These are phyloP conservation scores for Auricularia heimuer DNA, from an alignment of 768 basidiomycete genomes.

Conservation along the genomic window DNA sequence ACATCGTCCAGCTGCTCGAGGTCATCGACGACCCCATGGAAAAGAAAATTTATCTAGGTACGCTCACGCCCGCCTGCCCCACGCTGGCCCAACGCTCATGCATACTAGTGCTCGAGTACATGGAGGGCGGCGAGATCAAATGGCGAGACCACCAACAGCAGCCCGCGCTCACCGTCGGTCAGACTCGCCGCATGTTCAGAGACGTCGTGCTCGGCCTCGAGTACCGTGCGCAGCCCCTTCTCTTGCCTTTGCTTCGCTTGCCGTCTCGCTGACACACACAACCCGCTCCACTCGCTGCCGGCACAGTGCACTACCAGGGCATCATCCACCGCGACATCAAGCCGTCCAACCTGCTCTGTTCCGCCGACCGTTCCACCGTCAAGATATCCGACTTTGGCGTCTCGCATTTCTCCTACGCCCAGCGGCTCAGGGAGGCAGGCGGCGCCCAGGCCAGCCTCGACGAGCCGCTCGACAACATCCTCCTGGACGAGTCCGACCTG, in stretches of 20 bases:
- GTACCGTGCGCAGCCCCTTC: slow-evolving; percentile 57
- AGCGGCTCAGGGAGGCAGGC: slow-evolving; percentile 60
- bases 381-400: slow-evolving; percentile 99
- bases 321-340: slow-evolving; percentile 99
- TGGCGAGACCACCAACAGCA: slow-evolving; percentile 60
- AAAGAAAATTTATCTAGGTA: slow-evolving; percentile 90
- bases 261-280: slow-evolving; percentile 9
- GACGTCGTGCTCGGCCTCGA: slow-evolving; percentile 92
- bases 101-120: slow-evolving; percentile 82
- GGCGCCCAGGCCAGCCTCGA: slow-evolving; percentile 29
- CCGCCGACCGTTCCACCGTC: slow-evolving; percentile 73
- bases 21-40: slow-evolving; percentile 88
- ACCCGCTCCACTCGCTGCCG: neutral
- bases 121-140: slow-evolving; percentile 88
- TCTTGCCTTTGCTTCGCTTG: slow-evolving; percentile 2
- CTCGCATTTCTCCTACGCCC: slow-evolving; percentile 89
- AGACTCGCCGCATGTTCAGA: slow-evolving; percentile 79
- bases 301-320: slow-evolving; percentile 88
- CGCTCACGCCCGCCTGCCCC: slow-evolving; percentile 24
- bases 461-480: slow-evolving; percentile 47
- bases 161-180: slow-evolving; percentile 74
- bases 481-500: slow-evolving; percentile 77
- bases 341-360: slow-evolving; percentile 92
- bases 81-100: too few species aligned
- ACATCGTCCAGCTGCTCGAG: slow-evolving; percentile 83